A percentile compares a stretch with the other conserved stretches of the same genome.
These are phyloP conservation scores for Lepiota subincarnata DNA, from an alignment of 768 basidiomycete genomes.

Conservation along the genomic window DNA sequence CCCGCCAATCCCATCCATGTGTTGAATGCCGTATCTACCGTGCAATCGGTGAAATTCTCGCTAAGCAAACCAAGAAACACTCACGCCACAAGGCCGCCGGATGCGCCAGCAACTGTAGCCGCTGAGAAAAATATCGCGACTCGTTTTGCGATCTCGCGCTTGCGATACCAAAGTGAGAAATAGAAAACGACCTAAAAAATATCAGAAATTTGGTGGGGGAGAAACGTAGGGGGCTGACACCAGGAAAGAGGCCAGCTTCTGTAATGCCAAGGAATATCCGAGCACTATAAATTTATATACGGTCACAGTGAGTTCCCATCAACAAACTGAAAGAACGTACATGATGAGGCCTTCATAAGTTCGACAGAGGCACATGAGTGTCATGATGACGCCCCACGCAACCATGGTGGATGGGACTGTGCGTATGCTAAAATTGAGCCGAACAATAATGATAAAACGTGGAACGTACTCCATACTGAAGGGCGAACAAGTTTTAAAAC, in stretches of 20 bases:
- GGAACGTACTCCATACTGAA: slow-evolving; percentile 27
- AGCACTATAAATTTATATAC: slow-evolving; percentile 22
- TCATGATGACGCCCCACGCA: slow-evolving; percentile 30
- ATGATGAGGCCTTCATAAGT: slow-evolving; percentile 26
- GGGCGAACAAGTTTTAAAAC: slow-evolving; percentile 27
- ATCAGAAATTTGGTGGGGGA: neutral
- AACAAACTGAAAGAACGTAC: slow-evolving; percentile 14
- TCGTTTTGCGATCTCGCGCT: slow-evolving; percentile 51
- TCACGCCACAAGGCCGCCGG: slow-evolving; percentile 40
- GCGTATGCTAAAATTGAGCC: neutral
- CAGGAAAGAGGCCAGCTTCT: slow-evolving; percentile 36
- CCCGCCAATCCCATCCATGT: slow-evolving; percentile 37
- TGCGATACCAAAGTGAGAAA: slow-evolving; percentile 58
- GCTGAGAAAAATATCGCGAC: slow-evolving; percentile 64
- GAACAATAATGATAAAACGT: neutral
- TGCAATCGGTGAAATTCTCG: slow-evolving; percentile 18
- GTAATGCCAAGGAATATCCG: slow-evolving; percentile 37
- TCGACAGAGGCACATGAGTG: slow-evolving; percentile 29
- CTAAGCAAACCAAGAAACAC: neutral
- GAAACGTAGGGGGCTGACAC: slow-evolving; percentile 19
- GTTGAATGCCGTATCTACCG: slow-evolving; percentile 37
- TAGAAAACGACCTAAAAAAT: slow-evolving; percentile 36
- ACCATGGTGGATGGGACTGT: slow-evolving; percentile 29
- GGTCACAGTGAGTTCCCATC: neutral
- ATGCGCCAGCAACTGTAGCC: slow-evolving; percentile 49